These are phyloP conservation scores for Panicum miliaceum DNA, from an alignment of 176 grass and related monocot species.

Conservation along the genomic window DNA sequence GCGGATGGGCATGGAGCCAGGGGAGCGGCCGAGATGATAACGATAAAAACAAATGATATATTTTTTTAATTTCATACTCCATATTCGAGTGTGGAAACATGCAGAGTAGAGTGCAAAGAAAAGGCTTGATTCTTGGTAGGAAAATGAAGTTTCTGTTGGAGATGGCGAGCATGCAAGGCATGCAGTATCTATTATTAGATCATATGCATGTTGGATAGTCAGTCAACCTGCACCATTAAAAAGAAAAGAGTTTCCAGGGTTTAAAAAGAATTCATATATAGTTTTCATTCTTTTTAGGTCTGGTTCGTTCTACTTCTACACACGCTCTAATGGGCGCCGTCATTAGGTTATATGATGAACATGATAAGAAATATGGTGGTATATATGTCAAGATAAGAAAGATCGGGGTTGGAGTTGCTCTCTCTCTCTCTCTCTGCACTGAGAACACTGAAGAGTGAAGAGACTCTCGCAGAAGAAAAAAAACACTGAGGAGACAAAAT, in stretches of 20 bases:
- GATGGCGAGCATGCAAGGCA: not conserved
- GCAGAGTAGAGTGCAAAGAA: not conserved
- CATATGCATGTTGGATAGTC: not conserved
- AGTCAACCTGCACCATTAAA: constrained; percentile 4
- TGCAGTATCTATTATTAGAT: constrained; percentile 2
- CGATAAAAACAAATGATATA: constrained; percentile 14
- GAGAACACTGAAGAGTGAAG: too few relatives aligned
- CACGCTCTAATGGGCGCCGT: too few relatives aligned
- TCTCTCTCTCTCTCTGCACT: too few relatives aligned
- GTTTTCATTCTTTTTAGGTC: not conserved
- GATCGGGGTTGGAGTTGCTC: too few relatives aligned
- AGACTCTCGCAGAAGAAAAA: too few relatives aligned
- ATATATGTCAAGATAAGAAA: too few relatives aligned
- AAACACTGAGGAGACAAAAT: too few relatives aligned
- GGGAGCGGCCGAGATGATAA: constrained; percentile 23
- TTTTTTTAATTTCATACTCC: not conserved
- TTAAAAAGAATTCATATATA: not conserved
- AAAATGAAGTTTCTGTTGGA: not conserved
- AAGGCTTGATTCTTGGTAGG: not conserved
- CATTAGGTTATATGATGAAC: too few relatives aligned
- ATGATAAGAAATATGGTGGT: too few relatives aligned
- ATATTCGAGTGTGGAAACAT: not conserved
- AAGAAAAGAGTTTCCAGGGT: not conserved
- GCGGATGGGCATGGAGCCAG: constrained; percentile 44
- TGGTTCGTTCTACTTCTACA: too few relatives aligned